A percentile compares a stretch with the other conserved stretches of the same genome.
These are phyloP conservation scores for Rhodotorula babjevae DNA, from an alignment of 768 basidiomycete species.

Conservation along the genomic window DNA sequence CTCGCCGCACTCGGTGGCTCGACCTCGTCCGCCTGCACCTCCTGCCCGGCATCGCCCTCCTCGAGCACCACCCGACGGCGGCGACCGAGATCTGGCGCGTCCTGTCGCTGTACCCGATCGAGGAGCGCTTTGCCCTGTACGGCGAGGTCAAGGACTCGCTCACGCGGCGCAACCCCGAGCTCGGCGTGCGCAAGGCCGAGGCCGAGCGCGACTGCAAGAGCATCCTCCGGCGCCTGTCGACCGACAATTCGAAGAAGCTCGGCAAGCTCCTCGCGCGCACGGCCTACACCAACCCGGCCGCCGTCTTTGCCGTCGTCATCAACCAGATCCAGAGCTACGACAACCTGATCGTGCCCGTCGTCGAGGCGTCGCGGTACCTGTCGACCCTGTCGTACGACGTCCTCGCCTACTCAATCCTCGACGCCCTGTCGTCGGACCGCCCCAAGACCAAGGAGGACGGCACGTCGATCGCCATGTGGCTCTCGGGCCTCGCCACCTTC, in stretches of 20 bases:
- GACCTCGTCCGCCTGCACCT: slow-evolving; percentile 71
- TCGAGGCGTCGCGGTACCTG: slow-evolving; percentile 80
- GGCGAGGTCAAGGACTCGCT: slow-evolving; percentile 82
- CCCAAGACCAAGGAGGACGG: slow-evolving; percentile 84
- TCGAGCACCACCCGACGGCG: slow-evolving; percentile 78
- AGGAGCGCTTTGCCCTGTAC: slow-evolving; percentile 81
- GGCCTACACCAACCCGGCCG: slow-evolving; percentile 87
- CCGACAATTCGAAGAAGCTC: slow-evolving; percentile 67
- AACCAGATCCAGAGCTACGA: slow-evolving; percentile 95
- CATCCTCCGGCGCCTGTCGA: slow-evolving; percentile 64
- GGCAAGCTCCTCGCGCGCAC: slow-evolving; percentile 86
- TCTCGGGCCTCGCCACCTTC: slow-evolving; percentile 88
- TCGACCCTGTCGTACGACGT: slow-evolving; percentile 94
- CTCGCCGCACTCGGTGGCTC: slow-evolving; percentile 57
- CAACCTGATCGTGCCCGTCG: slow-evolving; percentile 81
- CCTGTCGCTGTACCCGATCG: slow-evolving; percentile 69
- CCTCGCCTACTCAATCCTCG: slow-evolving; percentile 76
- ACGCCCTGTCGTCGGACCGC: slow-evolving; percentile 76
- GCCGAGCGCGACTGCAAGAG: slow-evolving; percentile 83
- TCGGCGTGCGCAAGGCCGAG: slow-evolving; percentile 72
- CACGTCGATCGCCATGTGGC: slow-evolving; percentile 82
- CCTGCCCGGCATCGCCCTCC: slow-evolving; percentile 78
- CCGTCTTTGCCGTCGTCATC: slow-evolving; percentile 82
- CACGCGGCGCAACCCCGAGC: slow-evolving; percentile 71
- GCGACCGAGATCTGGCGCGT: slow-evolving; percentile 91